Evolutionary conservation across 768 basidiomycete genomes (phyloP), one percentile per base, ranked within the genome.

Genomic region (Mycena rosella): DNA sequence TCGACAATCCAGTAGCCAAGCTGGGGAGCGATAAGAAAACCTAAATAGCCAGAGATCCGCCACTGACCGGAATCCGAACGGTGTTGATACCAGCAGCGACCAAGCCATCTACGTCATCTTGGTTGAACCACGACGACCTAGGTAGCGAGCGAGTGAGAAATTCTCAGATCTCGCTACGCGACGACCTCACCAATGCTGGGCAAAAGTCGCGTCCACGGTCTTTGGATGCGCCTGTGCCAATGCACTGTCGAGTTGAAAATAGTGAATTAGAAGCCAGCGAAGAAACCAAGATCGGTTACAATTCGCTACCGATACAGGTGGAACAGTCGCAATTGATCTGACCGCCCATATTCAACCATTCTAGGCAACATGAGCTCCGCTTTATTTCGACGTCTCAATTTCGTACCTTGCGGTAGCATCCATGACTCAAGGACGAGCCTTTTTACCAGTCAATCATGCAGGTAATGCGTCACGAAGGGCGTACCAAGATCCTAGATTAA

Each of bases 1-100:
- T 95, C 93, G 10, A 95, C 80, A 52, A 94, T 89, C 93, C 93
- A 95, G 75, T 91, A 95, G 0, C 93, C 93, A 44, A 94, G 86
- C 92, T 93, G 44, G 5, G 40, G 52, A 10, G 36, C 2, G 48
- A 0, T 40, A 29, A 53, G 29, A 53, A 64, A 24, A 54, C 42
- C 13, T 8, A 61, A 55, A 13, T 29, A 14, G 30, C 27, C 20
- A 6, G 44, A 45, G n/a, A 63, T 10, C 8, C 60, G 6, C 38
- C 22, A 73, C 89, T 65, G 71, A 92, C 92, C 0, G 93, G 93
- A 71, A 94, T 82, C 34, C 93, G 88, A 67, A 92, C 90, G 20
- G 91, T 91, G 72, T 95, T 94, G 69, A 94, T 88, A 5, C 90
- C 90, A 2, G 82, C 80, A 5, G 70, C 77, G 17, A 76, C 78